Conservation (phyloP, 805 yeast genomes). For the Saccharomycopsis malanga region DNA sequence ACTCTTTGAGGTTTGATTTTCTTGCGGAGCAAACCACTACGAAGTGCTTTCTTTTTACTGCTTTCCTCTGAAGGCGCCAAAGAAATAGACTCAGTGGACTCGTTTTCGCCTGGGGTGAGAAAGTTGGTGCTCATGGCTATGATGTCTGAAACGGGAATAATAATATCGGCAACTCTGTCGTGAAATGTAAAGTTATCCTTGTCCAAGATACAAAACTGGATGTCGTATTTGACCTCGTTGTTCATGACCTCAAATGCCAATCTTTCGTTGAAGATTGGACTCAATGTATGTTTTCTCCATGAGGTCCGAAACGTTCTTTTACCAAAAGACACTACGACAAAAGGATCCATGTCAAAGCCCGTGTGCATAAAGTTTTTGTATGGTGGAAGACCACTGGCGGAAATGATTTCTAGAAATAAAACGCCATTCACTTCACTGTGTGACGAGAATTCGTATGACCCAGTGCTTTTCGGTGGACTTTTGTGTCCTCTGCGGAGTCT, state of each 20-base stretch:
- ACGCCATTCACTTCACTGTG: slow-evolving; percentile 53
- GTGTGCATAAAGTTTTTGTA: slow-evolving; percentile 55
- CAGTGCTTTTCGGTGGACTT: slow-evolving; percentile 9
- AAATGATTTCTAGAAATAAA: slow-evolving; percentile 64
- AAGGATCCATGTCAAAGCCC: slow-evolving; percentile 94
- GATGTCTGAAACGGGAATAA: slow-evolving; percentile 49
- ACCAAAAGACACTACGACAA: slow-evolving; percentile 86
- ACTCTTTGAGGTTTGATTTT: slow-evolving; percentile 20
- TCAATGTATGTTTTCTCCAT: slow-evolving; percentile 72
- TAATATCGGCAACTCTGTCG: slow-evolving; percentile 68
- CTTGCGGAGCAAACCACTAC: slow-evolving; percentile 20
- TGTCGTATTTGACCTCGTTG: slow-evolving; percentile 56
- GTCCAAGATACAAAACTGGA: slow-evolving; percentile 72
- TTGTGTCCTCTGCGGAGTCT: slow-evolving; percentile 2
- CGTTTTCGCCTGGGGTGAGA: background rate
- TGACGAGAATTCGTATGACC: slow-evolving; percentile 32
- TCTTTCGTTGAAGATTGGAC: slow-evolving; percentile 77
- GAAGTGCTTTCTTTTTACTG: slow-evolving; percentile 3
- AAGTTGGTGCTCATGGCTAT: slow-evolving; percentile 24
- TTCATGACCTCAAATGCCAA: slow-evolving; percentile 70
- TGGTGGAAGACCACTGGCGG: slow-evolving; percentile 76
- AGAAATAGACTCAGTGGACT: background rate
- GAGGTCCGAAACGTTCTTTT: slow-evolving; percentile 80
- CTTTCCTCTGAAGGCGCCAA: background rate
- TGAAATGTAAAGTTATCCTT: slow-evolving; percentile 78